Evolutionary conservation across 495 filamentous ascomycete genomes (phyloP), one percentile per base, ranked within the genome.

Genomic region (Bryoglossum gracile): DNA sequence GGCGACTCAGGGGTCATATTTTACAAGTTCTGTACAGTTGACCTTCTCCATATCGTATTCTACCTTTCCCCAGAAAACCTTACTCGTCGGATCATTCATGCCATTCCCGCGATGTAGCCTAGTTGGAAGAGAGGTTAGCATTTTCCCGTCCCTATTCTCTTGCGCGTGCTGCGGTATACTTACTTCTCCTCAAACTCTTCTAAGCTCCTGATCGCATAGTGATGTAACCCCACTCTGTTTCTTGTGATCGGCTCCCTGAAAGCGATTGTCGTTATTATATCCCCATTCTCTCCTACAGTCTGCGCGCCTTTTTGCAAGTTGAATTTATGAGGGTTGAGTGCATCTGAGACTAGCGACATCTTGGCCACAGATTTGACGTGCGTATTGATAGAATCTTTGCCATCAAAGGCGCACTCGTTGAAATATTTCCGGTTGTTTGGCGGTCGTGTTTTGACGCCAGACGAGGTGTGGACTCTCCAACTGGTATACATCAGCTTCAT

Each of bases 111-210:
- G 21, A 6, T 25, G 4, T 33, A 57, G 35, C n/a, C n/a, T n/a
- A n/a, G n/a, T n/a, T n/a, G n/a, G n/a, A n/a, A n/a, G n/a, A n/a
- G n/a, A n/a, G n/a, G n/a, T n/a, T n/a, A n/a, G n/a, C n/a, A n/a
- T n/a, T n/a, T n/a, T n/a, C n/a, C n/a, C n/a, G n/a, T n/a, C n/a
- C n/a, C n/a, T n/a, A n/a, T n/a, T n/a, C n/a, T n/a, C n/a, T n/a
- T n/a, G n/a, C n/a, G n/a, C n/a, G n/a, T n/a, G n/a, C n/a, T n/a
- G n/a, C n/a, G n/a, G n/a, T n/a, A n/a, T n/a, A n/a, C n/a, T n/a
- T n/a, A n/a, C 41, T 54, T 53, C 45, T 53, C 45, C 25, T 53
- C 50, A 44, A 44, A 57, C 23, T 57, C 44, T 22, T 49, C 39
- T 25, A 22, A 16, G 36, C 55, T 57, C 46, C 50, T 57, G 5